phyloP scores from a whole-genome alignment of 495 filamentous ascomycete species.

The Penicillium herquei region DNA sequence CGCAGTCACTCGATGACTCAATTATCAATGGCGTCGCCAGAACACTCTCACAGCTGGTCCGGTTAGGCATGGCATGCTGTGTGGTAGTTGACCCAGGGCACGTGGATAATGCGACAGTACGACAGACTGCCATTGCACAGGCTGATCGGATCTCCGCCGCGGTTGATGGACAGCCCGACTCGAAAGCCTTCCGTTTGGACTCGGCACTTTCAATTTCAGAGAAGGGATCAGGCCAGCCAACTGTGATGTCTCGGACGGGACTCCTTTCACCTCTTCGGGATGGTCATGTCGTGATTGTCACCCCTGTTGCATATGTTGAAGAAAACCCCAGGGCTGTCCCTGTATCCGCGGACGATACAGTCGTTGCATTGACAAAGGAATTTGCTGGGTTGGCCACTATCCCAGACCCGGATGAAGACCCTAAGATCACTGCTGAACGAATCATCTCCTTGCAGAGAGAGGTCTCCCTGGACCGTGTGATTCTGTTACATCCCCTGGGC shows the following conservation, averaged over 20 bases:
- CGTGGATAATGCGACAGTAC: conserved; percentile 33
- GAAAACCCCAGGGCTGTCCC: conserved; percentile 54
- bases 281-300: conserved; percentile 76
- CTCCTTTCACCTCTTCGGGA: conserved; percentile 68
- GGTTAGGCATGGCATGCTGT: conserved; percentile 76
- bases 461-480: conserved; percentile 77
- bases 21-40: conserved; percentile 73
- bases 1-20: conserved; percentile 64
- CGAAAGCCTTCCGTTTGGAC: conserved; percentile 67
- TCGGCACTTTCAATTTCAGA: conserved; percentile 54
- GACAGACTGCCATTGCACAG: conserved; percentile 55
- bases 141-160: conserved; percentile 71
- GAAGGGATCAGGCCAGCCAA: conserved; percentile 24
- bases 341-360: conserved; percentile 62
- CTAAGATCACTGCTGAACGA: conserved; percentile 38
- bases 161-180: conserved; percentile 63
- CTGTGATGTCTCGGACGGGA: conserved; percentile 55
- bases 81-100: conserved; percentile 74
- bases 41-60: conserved; percentile 78
- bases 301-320: conserved; percentile 65
- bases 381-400: conserved; percentile 56
- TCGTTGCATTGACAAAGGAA: conserved; percentile 70
- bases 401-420: conserved; percentile 48
- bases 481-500: conserved; percentile 84
- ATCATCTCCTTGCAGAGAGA: conserved; percentile 48